Conservation (phyloP, 1,139 yeast species). For the Geotrichum restrictum region DNA sequence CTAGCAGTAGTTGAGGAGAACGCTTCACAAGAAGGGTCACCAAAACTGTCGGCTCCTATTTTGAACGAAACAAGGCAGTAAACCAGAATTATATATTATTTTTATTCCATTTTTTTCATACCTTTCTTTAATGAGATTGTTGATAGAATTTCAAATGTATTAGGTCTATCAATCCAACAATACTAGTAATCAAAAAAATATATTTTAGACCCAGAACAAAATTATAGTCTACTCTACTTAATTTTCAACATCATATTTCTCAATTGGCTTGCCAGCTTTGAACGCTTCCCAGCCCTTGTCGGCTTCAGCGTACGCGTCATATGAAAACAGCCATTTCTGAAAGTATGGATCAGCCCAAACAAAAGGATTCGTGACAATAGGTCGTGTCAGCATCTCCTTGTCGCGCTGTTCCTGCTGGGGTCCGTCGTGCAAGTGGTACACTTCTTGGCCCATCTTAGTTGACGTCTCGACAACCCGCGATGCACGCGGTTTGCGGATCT, state of each 20-base stretch:
- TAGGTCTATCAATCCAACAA: too few relatives aligned
- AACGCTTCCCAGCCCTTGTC: slow-evolving; percentile 8
- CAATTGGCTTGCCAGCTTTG: slow-evolving; percentile 6
- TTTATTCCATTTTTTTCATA: too few relatives aligned
- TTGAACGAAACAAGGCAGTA: too few relatives aligned
- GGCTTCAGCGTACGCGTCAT: slow-evolving; percentile 35
- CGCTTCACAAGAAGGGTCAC: not conserved
- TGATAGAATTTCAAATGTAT: too few relatives aligned
- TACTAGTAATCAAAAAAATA: too few relatives aligned
- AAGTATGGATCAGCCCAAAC: slow-evolving; percentile 37
- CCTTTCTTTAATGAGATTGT: too few relatives aligned
- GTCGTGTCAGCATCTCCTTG: slow-evolving; percentile 31
- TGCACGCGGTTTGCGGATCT: slow-evolving; percentile 34
- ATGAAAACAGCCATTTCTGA: slow-evolving; percentile 34
- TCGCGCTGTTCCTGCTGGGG: slow-evolving; percentile 33
- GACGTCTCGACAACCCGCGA: slow-evolving; percentile 35
- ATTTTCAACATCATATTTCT: not conserved
- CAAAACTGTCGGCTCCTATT: too few relatives aligned
- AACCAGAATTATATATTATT: too few relatives aligned
- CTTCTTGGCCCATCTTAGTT: slow-evolving; percentile 28
- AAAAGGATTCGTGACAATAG: slow-evolving; percentile 33
- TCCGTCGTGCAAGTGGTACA: slow-evolving; percentile 37
- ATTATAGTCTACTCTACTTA: too few relatives aligned
- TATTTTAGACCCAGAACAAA: too few relatives aligned
- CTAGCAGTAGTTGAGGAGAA: not conserved